phyloP scores from a whole-genome alignment of 805 yeast species.

The Yarrowia sp. region DNA sequence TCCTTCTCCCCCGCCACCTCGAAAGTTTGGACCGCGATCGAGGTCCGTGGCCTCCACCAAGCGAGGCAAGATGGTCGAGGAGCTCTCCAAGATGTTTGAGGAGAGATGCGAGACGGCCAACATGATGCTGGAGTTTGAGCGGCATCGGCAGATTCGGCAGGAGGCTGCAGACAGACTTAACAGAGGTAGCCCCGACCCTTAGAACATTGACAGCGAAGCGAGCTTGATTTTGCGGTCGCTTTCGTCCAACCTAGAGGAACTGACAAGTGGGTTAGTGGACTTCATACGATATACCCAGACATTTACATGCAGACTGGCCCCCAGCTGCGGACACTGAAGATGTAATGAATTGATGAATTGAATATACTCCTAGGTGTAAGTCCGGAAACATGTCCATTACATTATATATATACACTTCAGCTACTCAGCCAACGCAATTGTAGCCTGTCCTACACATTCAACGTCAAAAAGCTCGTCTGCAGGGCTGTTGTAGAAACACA shows the following conservation, averaged over 20 bases:
- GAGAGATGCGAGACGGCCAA: constrained; percentile 44
- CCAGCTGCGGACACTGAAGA: not conserved
- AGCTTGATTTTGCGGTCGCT: too few relatives aligned
- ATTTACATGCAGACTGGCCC: not conserved
- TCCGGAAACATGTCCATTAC: not conserved
- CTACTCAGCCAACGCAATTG: too few relatives aligned
- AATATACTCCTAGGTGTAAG: not conserved
- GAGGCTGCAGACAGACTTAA: constrained; percentile 12
- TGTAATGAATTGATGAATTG: constrained; percentile 12
- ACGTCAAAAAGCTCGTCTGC: not conserved
- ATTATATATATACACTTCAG: not conserved
- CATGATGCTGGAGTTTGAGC: constrained; percentile 31
- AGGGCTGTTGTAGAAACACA: not conserved
- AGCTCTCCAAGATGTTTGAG: constrained; percentile 61
- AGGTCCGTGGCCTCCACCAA: constrained; percentile 41
- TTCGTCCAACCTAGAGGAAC: too few relatives aligned
- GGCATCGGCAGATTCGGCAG: constrained; percentile 21
- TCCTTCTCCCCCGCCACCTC: constrained; percentile 30
- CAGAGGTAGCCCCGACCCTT: constrained; percentile 3
- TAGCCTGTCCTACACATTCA: not conserved
- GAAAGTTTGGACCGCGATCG: constrained; percentile 34
- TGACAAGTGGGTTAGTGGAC: not conserved
- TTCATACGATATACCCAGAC: not conserved
- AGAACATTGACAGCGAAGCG: not conserved
- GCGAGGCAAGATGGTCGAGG: constrained; percentile 58